Base-by-base conservation (phyloP, 2,329 filamentous ascomycete species). In the Hymenoscyphus occultus region DNA sequence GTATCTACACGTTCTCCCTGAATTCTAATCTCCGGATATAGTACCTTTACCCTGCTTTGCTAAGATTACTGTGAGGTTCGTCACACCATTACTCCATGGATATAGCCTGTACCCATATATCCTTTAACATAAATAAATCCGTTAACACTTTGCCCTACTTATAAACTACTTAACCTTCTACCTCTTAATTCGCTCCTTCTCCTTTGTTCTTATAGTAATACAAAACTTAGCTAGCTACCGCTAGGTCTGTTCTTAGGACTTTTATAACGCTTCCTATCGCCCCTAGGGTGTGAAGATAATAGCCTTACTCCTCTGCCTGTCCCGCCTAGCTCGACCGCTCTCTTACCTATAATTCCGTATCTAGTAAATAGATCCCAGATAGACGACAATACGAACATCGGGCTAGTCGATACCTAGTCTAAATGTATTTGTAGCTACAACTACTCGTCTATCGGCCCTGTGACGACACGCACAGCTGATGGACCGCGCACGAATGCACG, bases 301-400 rank as follows among this genome's bases (percentile, higher is more conserved):
- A 56, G 51, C 51, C 13, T 56, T 56, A 56, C 51, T 56, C 14
- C n/a, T 10, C 51, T 56, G 12, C 28, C 51, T 19, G 28, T 56
- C 51, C 13, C n/a, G n/a, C 51, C 51, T 32, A 6, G 51, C 51
- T 56, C 28, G 51, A 22, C 51, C n/a, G 13, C 51, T 56, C 51
- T 56, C n/a, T 16, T 56, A 13, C 6, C 51, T 56, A 56, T 56
- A 56, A 58, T 35, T 58, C 56, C 28, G 28, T 58, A 58, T 58
- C 56, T 58, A 35, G 31, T 58, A 58, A 58, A 58, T 58, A 58
- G 56, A 28, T 35, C 56, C 35, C 32, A 58, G 14, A 35, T 58
- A 35, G n/a, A 58, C 31, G 16, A 58, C n/a, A 35, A 58, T 28
- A 31, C 28, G 14, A 58, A 58, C n/a, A 58, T 58, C 28, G 4